Conservation (phyloP, 495 filamentous ascomycete species). For the Pseudoneurospora amorphoporcata region DNA sequence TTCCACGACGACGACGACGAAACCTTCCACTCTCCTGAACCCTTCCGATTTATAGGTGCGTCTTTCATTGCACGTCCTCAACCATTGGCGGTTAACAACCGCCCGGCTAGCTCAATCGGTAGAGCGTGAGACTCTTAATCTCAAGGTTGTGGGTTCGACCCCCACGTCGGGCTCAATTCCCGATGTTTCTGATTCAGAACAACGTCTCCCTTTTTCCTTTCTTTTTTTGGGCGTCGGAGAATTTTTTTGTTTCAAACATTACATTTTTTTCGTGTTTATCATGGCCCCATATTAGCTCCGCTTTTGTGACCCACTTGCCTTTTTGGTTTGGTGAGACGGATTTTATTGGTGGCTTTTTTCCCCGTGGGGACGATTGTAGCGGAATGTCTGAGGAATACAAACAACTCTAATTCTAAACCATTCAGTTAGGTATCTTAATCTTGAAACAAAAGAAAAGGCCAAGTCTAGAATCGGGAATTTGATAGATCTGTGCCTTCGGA, state of each 20-base stretch:
- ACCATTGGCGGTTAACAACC: background rate
- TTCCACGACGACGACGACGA: no score
- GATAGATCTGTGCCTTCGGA: background rate
- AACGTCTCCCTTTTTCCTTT: background rate
- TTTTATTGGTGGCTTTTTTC: background rate
- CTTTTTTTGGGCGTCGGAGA: background rate
- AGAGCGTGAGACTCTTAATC: slow-evolving; percentile 70
- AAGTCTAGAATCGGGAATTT: background rate
- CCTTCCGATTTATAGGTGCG: no score
- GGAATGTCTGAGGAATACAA: background rate
- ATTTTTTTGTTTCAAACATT: background rate
- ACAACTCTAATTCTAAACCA: background rate
- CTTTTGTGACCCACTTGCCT: background rate
- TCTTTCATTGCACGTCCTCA: no score
- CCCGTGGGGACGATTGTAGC: background rate
- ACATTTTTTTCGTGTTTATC: background rate
- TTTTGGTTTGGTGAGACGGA: background rate
- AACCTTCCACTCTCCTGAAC: no score
- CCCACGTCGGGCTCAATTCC: background rate
- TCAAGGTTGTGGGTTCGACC: slow-evolving; percentile 34
- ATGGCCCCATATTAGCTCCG: background rate
- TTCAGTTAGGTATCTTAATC: background rate
- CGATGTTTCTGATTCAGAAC: background rate
- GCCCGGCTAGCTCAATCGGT: slow-evolving; percentile 57
- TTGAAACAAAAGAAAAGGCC: background rate